These are phyloP conservation scores for Ilex asprella DNA, from an alignment of 257 asterid genomes.

Conservation along the genomic window DNA sequence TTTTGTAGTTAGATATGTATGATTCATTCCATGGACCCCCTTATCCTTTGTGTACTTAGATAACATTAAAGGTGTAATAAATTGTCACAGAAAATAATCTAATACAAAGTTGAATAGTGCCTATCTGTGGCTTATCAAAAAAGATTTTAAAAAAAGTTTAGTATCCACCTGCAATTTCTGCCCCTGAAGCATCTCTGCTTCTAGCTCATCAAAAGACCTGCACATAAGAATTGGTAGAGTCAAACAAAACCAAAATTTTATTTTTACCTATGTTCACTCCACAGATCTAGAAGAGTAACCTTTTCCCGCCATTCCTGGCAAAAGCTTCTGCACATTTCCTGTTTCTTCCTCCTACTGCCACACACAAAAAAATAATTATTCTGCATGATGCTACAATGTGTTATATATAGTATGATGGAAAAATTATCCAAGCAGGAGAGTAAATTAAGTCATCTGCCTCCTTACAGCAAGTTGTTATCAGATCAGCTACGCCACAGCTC, in stretches of 20 bases:
- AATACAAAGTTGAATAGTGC: too few relatives aligned
- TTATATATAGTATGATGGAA: too few relatives aligned
- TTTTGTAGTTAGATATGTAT: too few relatives aligned
- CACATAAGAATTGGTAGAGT: background rate
- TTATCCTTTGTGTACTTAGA: too few relatives aligned
- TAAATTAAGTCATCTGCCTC: conserved; percentile 2
- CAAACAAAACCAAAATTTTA: background rate
- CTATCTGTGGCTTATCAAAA: too few relatives aligned
- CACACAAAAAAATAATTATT: background rate
- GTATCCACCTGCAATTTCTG: conserved; percentile 73
- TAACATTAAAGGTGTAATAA: too few relatives aligned
- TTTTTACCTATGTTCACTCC: background rate
- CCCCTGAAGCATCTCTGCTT: conserved; percentile 90
- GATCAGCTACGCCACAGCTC: conserved; percentile 96
- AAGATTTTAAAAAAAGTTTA: background rate
- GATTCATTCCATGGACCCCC: too few relatives aligned
- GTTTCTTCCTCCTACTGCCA: conserved; percentile 87
- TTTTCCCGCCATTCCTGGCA: conserved; percentile 77
- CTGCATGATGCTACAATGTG: background rate
- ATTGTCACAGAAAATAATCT: too few relatives aligned
- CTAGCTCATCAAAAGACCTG: conserved; percentile 81
- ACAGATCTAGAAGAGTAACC: conserved; percentile 15
- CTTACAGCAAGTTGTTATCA: conserved; percentile 94
- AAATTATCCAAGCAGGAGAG: background rate
- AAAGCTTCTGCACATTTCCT: conserved; percentile 93